Evolutionary conservation across 2,329 filamentous ascomycete species (phyloP).

Genomic region (Grosmannia huntii): DNA sequence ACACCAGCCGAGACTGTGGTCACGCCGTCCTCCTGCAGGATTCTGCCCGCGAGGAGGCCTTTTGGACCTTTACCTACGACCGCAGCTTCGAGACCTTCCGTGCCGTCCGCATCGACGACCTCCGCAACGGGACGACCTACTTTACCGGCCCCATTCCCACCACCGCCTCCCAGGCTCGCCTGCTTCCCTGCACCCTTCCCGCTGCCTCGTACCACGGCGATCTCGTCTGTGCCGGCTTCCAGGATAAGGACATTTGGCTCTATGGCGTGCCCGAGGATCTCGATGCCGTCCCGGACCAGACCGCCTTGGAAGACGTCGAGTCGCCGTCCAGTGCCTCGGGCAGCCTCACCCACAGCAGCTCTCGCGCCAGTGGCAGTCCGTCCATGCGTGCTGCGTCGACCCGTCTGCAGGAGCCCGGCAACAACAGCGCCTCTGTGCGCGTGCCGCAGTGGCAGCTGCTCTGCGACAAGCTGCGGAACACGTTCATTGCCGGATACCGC

Average conservation of each 20-base stretch:
- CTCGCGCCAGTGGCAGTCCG: conserved; percentile 26
- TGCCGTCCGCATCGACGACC: conserved; percentile 61
- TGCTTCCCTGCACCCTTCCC: conserved; percentile 56
- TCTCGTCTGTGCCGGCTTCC: conserved; percentile 60
- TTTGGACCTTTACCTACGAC: conserved; percentile 70
- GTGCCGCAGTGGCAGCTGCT: conserved; percentile 57
- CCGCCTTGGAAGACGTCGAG: background rate
- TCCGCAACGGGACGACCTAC: conserved; percentile 65
- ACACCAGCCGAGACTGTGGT: conserved; percentile 66
- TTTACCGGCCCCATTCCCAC: conserved; percentile 58
- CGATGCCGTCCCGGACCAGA: conserved; percentile 41
- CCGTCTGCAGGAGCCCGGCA: conserved; percentile 21
- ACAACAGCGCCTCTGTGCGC: conserved; percentile 17
- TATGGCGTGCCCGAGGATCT: conserved; percentile 67
- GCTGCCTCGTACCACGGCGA: conserved; percentile 57
- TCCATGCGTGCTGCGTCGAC: conserved; percentile 25
- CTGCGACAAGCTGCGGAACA: conserved; percentile 56
- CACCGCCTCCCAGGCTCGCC: conserved; percentile 37
- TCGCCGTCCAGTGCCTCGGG: background rate
- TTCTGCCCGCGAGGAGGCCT: conserved; percentile 49
- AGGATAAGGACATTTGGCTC: conserved; percentile 61
- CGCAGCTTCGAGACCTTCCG: conserved; percentile 65
- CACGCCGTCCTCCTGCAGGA: conserved; percentile 60
- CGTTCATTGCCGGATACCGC: conserved; percentile 54
- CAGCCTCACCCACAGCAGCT: conserved; percentile 13